Conservation (phyloP, 2,329 filamentous ascomycete species). For the Stachybotrys chartarum region DNA sequence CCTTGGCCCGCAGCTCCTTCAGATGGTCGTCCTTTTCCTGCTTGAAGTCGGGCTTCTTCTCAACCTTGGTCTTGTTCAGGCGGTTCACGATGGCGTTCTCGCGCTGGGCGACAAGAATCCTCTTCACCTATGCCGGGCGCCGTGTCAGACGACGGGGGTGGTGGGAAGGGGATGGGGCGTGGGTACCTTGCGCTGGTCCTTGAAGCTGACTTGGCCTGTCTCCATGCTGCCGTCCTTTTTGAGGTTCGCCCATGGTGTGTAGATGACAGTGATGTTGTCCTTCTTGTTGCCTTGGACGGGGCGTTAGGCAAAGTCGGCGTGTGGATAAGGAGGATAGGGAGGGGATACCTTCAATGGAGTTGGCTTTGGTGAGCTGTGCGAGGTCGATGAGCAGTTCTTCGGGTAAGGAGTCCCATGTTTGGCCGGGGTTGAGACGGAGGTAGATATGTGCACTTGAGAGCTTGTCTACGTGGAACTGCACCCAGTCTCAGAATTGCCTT, state of each 20-base stretch:
- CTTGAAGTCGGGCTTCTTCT: constrained; percentile 77
- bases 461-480: constrained; percentile 97
- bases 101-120: constrained; percentile 68
- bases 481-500: background rate
- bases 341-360: constrained; percentile 81
- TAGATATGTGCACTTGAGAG: constrained; percentile 96
- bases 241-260: constrained; percentile 95
- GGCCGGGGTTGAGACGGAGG: constrained; percentile 70
- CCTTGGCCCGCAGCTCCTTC: constrained; percentile 63
- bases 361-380: constrained; percentile 96
- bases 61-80: constrained; percentile 93
- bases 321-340: background rate
- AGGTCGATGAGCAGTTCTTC: constrained; percentile 72
- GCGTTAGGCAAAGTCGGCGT: background rate
- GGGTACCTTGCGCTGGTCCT: constrained; percentile 65
- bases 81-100: constrained; percentile 92
- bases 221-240: constrained; percentile 96
- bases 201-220: constrained; percentile 89
- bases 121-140: constrained; percentile 54
- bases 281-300: constrained; percentile 78
- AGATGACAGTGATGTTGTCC: constrained; percentile 93
- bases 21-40: constrained; percentile 74
- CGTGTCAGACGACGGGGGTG: background rate
- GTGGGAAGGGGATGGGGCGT: background rate
- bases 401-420: constrained; percentile 79